Base-by-base conservation (phyloP, 1,284 basidiomycete species). In the Cystobasidium sp. region DNA sequence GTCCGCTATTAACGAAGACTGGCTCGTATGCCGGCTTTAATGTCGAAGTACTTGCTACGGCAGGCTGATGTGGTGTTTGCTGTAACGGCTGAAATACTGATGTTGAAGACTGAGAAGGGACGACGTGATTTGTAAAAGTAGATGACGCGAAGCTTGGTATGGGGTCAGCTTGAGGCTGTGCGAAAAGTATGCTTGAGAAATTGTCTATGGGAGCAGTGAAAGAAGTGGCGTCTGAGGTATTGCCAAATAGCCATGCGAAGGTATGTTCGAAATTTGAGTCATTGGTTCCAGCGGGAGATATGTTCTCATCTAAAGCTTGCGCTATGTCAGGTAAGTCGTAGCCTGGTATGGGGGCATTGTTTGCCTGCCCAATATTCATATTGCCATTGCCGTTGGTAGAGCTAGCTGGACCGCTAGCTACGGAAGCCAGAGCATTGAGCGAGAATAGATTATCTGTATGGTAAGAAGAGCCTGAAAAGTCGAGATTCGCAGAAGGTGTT, bases 231-330 rank as follows among this genome's bases (percentile, higher is more conserved):
- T 61, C 59, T 10, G 41, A n/a, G 6, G 59, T n/a, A 44, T 61
- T 61, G 59, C 59, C 59, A 20, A 61, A 61, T 9, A 61, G 59
- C 59, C 59, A 61, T 14, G 59, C 59, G 59, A 61, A 61, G 18
- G 59, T 61, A 61, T 61, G 59, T 44, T 61, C 59, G 41, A 61
- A 61, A 44, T 61, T 61, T 31, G 59, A 61, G n/a, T 61, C 59
- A 7, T 31, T 44, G 9, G 59, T 61, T 61, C 56, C 56, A 39
- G 59, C 39, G 22, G 59, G 59, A 6, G 59, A 61, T 6, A 61
- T 24, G 44, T 61, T 46, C 44, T 61, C 59, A 44, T 46, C 59
- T 20, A 61, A 3, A 24, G 2, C 44, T 44, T 43, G 39, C 6
- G 44, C n/a, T 16, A 61, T 61, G 18, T 61, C 59, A 16, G 39